Evolutionary conservation across 2,329 filamentous ascomycete genomes (phyloP).

Genomic region (Cladosporium phlei): DNA sequence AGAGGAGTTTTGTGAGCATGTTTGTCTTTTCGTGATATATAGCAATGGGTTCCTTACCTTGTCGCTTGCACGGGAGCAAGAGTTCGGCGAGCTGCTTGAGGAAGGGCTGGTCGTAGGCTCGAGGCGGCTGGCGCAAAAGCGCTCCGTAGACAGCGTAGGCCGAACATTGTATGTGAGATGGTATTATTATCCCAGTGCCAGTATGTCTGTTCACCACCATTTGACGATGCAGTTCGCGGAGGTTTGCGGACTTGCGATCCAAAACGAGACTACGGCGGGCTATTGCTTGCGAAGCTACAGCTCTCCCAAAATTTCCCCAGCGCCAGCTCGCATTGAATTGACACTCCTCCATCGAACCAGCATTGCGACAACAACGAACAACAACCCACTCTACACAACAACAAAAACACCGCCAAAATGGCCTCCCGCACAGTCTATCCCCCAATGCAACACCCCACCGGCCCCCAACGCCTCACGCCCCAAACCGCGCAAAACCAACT

Average conservation of each 20-base stretch:
- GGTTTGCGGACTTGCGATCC: too few species aligned
- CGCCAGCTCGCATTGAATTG: not conserved
- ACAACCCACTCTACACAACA: not conserved
- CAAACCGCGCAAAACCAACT: slow-evolving; percentile 34
- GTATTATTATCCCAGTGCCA: not conserved
- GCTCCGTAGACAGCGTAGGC: slow-evolving; percentile 17
- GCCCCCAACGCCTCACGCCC: slow-evolving; percentile 29
- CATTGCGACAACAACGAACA: slow-evolving; percentile 1
- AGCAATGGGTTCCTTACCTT: not conserved
- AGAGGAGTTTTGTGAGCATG: not conserved
- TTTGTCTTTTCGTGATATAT: not conserved
- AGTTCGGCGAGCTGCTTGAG: slow-evolving; percentile 9
- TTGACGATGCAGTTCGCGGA: not conserved
- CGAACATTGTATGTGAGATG: slow-evolving; percentile 16
- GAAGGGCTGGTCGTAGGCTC: slow-evolving; percentile 4
- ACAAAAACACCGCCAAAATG: slow-evolving; percentile 11
- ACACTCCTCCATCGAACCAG: not conserved
- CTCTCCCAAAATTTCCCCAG: slow-evolving; percentile 8
- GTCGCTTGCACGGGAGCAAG: not conserved
- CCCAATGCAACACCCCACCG: slow-evolving; percentile 33
- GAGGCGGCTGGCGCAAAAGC: slow-evolving; percentile 10
- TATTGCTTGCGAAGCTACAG: not conserved
- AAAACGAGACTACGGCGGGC: not conserved
- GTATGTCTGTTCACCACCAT: not conserved
- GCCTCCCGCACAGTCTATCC: slow-evolving; percentile 28